Conservation (phyloP, 176 grass and related monocot species). For the Rhynchospora breviuscula region DNA sequence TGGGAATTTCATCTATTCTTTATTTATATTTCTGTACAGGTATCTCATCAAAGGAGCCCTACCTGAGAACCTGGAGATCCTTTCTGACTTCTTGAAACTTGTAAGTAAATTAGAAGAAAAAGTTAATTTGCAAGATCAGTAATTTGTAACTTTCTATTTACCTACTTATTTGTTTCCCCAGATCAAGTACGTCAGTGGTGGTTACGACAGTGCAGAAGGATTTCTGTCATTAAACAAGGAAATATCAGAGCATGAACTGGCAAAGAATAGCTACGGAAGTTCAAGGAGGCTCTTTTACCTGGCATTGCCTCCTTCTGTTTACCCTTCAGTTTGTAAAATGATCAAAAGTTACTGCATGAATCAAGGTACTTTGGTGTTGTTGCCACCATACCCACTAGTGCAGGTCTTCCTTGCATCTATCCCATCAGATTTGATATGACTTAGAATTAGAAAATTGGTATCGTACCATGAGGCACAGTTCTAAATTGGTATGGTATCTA, state of each 20-base stretch:
- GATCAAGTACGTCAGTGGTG: slow-evolving; percentile 99
- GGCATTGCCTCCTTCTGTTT: slow-evolving; percentile 97
- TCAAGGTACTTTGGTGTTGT: slow-evolving; percentile 43
- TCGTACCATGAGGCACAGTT: neutral
- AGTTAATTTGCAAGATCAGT: slow-evolving; percentile 6
- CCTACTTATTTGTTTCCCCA: slow-evolving; percentile 29
- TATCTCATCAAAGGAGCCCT: slow-evolving; percentile 61
- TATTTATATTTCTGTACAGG: slow-evolving; percentile 33
- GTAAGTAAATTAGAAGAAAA: slow-evolving; percentile 40
- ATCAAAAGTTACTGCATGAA: slow-evolving; percentile 88
- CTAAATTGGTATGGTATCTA: neutral
- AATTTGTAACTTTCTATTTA: neutral
- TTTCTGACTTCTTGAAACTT: slow-evolving; percentile 79
- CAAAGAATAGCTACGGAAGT: slow-evolving; percentile 59
- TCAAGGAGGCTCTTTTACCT: slow-evolving; percentile 98
- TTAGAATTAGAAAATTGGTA: neutral
- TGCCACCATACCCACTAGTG: neutral
- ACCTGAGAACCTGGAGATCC: slow-evolving; percentile 34
- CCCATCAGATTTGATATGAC: neutral
- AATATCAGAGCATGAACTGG: slow-evolving; percentile 64
- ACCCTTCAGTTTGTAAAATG: slow-evolving; percentile 99
- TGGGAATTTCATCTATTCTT: slow-evolving; percentile 7
- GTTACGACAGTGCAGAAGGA: slow-evolving; percentile 76
- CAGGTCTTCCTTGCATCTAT: neutral
- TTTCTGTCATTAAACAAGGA: slow-evolving; percentile 78